phyloP scores from a whole-genome alignment of 768 basidiomycete species.

The Pisolithus microcarpus region DNA sequence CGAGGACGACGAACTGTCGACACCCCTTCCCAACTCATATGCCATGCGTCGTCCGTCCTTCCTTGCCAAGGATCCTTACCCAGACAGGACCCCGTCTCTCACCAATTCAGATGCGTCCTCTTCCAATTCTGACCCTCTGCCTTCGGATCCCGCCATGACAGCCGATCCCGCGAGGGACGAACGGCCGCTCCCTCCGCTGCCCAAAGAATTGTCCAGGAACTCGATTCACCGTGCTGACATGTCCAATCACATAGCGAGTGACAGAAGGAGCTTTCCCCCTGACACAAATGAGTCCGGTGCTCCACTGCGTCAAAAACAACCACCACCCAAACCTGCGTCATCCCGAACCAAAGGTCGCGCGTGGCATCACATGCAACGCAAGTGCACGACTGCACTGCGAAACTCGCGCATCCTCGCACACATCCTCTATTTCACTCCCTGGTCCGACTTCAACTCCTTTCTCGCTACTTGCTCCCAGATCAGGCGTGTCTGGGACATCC shows the following conservation, averaged over 20 bases:
- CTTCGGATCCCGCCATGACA: conserved; percentile 1
- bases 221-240: background rate
- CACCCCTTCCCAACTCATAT: too few species aligned
- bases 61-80: conserved; percentile 19
- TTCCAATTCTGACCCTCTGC: conserved; percentile 13
- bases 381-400: conserved; percentile 21
- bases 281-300: conserved; percentile 1
- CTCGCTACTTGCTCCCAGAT: conserved; percentile 29
- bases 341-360: conserved; percentile 14
- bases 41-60: conserved; percentile 8
- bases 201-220: conserved; percentile 1
- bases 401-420: conserved; percentile 29
- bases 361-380: conserved; percentile 24
- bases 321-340: background rate
- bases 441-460: conserved; percentile 37
- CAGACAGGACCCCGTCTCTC: conserved; percentile 23
- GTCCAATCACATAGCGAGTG: background rate
- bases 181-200: conserved; percentile 17
- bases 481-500: conserved; percentile 26
- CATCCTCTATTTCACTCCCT: conserved; percentile 27
- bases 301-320: background rate
- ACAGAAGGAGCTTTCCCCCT: background rate
- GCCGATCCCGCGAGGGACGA: conserved; percentile 2
- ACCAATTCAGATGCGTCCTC: conserved; percentile 20
- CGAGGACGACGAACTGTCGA: too few species aligned